Conservation (phyloP, 768 basidiomycete species). For the Rhodotorula toruloides region DNA sequence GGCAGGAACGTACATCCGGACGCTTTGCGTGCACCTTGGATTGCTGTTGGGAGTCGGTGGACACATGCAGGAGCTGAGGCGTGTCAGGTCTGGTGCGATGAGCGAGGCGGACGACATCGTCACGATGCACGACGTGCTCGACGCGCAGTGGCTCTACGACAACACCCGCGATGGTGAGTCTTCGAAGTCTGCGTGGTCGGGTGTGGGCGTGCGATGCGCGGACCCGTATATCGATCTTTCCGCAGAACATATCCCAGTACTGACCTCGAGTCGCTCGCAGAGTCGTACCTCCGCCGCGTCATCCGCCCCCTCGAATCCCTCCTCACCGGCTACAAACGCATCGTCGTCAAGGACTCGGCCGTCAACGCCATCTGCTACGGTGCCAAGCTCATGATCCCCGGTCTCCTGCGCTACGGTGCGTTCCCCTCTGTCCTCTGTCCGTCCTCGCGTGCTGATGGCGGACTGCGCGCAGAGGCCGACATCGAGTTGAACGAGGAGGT, state of each 20-base stretch:
- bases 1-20: slow-evolving; percentile 77
- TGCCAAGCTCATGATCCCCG: slow-evolving; percentile 99
- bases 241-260: too few species aligned
- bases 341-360: slow-evolving; percentile 97
- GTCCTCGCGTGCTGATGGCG: background rate
- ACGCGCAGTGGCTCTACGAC: slow-evolving; percentile 97
- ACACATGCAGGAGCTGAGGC: slow-evolving; percentile 98
- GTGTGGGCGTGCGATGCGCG: too few species aligned
- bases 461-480: slow-evolving; percentile 57
- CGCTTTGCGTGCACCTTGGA: slow-evolving; percentile 94
- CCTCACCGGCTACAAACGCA: slow-evolving; percentile 91
- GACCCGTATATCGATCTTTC: too few species aligned
- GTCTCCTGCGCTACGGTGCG: slow-evolving; percentile 76
- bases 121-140: slow-evolving; percentile 98
- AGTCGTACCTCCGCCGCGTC: slow-evolving; percentile 90
- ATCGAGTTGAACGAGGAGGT: slow-evolving; percentile 93
- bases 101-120: slow-evolving; percentile 97
- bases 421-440: slow-evolving; percentile 9
- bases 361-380: slow-evolving; percentile 99
- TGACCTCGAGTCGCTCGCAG: slow-evolving; percentile 56
- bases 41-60: slow-evolving; percentile 91
- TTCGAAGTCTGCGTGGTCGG: too few species aligned
- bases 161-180: slow-evolving; percentile 84
- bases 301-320: slow-evolving; percentile 91
- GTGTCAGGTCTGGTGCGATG: slow-evolving; percentile 92